Evolutionary conservation across 192 early-diverging fungal species (phyloP).

Genomic region (Coemansia sp.): DNA sequence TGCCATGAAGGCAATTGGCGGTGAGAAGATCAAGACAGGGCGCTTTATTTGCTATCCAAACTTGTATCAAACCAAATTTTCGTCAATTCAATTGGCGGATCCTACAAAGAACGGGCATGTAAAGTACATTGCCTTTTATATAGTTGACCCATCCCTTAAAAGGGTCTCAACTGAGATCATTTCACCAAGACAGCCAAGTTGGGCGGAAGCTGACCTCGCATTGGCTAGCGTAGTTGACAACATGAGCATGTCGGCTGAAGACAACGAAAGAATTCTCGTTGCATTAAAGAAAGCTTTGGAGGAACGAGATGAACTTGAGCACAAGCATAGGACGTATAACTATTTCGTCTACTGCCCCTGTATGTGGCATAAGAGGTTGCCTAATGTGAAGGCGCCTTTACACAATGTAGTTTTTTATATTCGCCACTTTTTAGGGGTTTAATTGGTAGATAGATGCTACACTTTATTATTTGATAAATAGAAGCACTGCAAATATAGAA

Average conservation of each 20-base stretch:
- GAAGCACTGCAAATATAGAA: neutral
- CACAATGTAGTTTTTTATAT: neutral
- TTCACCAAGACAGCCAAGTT: neutral
- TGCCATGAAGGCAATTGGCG: neutral
- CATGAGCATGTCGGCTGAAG: neutral
- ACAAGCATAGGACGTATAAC: neutral
- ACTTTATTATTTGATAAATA: neutral
- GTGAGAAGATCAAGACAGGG: neutral
- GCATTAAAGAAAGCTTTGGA: neutral
- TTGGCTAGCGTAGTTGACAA: neutral
- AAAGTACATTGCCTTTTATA: constrained; percentile 4
- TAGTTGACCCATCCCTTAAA: neutral
- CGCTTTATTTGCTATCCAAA: neutral
- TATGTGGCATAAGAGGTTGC: neutral
- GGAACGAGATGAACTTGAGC: neutral
- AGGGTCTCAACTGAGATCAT: constrained; percentile 1
- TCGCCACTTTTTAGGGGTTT: neutral
- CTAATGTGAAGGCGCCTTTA: neutral
- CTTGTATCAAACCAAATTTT: neutral
- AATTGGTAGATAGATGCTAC: neutral
- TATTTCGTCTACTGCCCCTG: neutral
- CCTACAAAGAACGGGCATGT: neutral
- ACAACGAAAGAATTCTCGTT: neutral
- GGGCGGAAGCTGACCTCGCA: neutral
- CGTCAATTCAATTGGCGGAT: neutral